phyloP scores from a whole-genome alignment of 2,329 filamentous ascomycete genomes.

The Trichoderma cornu-damae region DNA sequence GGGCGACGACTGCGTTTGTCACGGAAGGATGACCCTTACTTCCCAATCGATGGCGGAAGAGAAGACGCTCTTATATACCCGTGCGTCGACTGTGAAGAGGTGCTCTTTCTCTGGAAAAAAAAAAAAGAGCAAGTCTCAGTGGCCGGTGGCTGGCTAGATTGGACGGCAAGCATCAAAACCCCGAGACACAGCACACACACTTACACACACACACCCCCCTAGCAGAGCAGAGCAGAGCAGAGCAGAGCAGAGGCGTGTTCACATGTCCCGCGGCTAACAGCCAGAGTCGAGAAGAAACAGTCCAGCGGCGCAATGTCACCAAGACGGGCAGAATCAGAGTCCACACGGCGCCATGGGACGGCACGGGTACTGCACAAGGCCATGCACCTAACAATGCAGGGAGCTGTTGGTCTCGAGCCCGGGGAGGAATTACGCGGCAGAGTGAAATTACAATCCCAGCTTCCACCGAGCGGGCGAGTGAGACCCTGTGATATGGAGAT shows the following conservation, averaged over 20 bases:
- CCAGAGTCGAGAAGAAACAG: background rate
- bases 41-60: background rate
- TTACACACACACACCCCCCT: too few species aligned
- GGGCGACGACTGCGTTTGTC: background rate
- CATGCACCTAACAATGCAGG: background rate
- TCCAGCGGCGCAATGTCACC: background rate
- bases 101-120: background rate
- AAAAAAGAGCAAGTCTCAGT: background rate
- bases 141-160: background rate
- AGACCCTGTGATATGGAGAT: constrained; percentile 30
- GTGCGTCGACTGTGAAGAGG: background rate
- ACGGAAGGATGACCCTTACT: background rate
- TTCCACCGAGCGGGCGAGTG: constrained; percentile 37
- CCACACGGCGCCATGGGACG: background rate
- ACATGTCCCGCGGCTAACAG: too few species aligned
- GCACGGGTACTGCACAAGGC: background rate
- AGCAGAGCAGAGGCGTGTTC: too few species aligned
- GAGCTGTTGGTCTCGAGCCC: background rate
- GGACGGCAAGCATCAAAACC: background rate
- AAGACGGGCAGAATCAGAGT: background rate
- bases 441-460: background rate
- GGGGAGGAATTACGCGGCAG: background rate
- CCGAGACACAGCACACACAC: background rate
- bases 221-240: too few species aligned
- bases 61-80: background rate